Conservation (phyloP, 2,329 filamentous ascomycete genomes). For the Penicillium verrucosum region DNA sequence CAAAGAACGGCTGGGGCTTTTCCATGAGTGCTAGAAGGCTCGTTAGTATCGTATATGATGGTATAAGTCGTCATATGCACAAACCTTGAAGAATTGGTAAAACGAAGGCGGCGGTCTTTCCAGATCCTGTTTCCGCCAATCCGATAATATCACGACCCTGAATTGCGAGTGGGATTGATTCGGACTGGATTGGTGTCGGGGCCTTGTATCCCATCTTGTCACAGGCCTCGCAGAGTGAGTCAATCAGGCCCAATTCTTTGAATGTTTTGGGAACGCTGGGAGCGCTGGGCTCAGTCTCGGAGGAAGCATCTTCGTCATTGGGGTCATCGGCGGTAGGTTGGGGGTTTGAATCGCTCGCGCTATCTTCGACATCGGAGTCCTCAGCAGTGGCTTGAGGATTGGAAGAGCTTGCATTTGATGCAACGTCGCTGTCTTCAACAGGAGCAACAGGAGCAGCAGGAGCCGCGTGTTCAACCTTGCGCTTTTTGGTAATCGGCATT, state of each 20-base stretch:
- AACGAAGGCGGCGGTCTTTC: conserved; percentile 94
- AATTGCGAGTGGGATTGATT: conserved; percentile 79
- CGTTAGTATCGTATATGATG: not conserved
- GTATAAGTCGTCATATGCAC: not conserved
- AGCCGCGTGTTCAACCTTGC: conserved; percentile 33
- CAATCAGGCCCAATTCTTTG: conserved; percentile 68
- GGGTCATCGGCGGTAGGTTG: conserved; percentile 8
- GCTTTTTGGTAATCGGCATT: conserved; percentile 44
- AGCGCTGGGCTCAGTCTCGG: conserved; percentile 1
- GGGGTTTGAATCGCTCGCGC: not conserved
- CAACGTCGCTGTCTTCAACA: conserved; percentile 16
- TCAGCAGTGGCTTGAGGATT: conserved; percentile 16
- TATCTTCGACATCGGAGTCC: conserved; percentile 8
- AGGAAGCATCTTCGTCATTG: conserved; percentile 5
- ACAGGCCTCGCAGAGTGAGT: conserved; percentile 86
- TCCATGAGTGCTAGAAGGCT: conserved; percentile 65
- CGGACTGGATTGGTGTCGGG: conserved; percentile 83
- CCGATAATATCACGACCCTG: conserved; percentile 84
- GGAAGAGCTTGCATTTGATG: conserved; percentile 21
- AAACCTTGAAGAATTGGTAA: conserved; percentile 69
- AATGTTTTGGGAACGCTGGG: conserved; percentile 44
- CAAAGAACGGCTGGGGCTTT: conserved; percentile 79
- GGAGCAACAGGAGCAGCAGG: conserved; percentile 11
- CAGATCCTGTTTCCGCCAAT: conserved; percentile 89
- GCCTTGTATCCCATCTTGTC: conserved; percentile 74